These are phyloP conservation scores for Syzygium oleosum DNA, from an alignment of 345 rosid species.

Conservation along the genomic window DNA sequence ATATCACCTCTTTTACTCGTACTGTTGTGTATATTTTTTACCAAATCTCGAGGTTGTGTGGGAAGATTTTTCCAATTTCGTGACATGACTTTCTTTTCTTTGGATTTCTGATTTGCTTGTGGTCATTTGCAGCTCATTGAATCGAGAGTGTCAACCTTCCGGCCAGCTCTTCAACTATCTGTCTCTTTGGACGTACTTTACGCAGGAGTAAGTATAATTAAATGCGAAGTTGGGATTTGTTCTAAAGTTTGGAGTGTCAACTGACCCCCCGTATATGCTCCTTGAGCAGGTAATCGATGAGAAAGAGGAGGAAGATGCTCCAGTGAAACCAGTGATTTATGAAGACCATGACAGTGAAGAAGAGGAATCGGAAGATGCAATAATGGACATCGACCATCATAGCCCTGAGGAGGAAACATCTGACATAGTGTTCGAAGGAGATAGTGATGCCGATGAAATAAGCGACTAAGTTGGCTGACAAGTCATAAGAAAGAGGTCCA, in stretches of 20 bases:
- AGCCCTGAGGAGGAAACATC: conserved; percentile 22
- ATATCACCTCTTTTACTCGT: neutral
- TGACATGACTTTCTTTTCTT: neutral
- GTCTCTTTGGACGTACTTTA: conserved; percentile 48
- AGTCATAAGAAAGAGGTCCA: neutral
- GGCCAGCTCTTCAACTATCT: conserved; percentile 64
- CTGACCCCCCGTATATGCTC: neutral
- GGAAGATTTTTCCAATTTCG: neutral
- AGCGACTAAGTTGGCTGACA: conserved; percentile 27
- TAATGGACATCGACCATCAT: conserved; percentile 41
- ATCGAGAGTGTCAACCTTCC: conserved; percentile 65
- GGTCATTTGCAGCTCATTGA: conserved; percentile 58
- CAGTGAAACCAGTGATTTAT: conserved; percentile 35
- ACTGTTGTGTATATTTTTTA: neutral
- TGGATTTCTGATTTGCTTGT: neutral
- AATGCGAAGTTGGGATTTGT: neutral
- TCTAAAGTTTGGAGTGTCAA: neutral
- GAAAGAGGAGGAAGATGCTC: conserved; percentile 30
- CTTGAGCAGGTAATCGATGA: conserved; percentile 44
- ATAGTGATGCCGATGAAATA: conserved; percentile 43
- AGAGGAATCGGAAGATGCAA: conserved; percentile 48
- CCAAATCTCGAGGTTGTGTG: neutral
- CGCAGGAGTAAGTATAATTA: conserved; percentile 28
- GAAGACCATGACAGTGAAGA: conserved; percentile 71
- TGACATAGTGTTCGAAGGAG: conserved; percentile 12